Percentiles rank a stretch among this genome's conserved stretches.
Evolutionary conservation across 805 yeast species (phyloP).

Genomic region (Lipomyces starkeyi): DNA sequence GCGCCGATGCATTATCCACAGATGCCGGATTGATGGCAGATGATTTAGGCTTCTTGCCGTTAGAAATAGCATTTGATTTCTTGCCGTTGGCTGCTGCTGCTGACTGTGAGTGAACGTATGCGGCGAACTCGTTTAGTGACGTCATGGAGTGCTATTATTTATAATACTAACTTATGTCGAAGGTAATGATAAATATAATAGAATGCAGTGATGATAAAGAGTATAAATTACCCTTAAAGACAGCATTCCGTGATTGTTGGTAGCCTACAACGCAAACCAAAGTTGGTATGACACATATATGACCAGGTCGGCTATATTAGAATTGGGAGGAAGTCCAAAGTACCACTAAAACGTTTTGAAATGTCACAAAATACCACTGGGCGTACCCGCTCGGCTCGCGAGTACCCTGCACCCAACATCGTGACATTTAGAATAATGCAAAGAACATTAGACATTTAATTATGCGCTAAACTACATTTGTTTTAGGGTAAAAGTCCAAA

Average conservation of each 20-base stretch:
- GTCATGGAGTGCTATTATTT: constrained; percentile 15
- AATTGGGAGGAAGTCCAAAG: background rate
- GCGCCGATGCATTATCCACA: background rate
- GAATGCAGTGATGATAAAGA: background rate
- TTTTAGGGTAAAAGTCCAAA: too few species aligned
- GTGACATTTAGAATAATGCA: too few species aligned
- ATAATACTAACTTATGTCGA: background rate
- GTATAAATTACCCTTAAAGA: background rate
- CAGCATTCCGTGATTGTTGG: background rate
- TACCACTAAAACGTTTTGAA: too few species aligned
- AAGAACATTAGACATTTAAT: too few species aligned
- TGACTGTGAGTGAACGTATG: constrained; percentile 29
- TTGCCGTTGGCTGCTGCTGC: background rate
- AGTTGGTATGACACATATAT: background rate
- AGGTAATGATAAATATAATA: background rate
- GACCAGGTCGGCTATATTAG: background rate
- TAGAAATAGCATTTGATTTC: background rate
- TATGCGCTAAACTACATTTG: too few species aligned
- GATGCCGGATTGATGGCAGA: background rate
- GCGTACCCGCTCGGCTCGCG: too few species aligned
- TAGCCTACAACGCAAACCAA: background rate
- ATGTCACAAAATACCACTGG: too few species aligned
- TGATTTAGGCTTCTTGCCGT: background rate
- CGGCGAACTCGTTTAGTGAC: constrained; percentile 34
- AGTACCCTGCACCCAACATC: too few species aligned